Evolutionary conservation across 352 stramenopile species (phyloP), one percentile per base, ranked within the genome.

Genomic region (Globisporangium viniferum): DNA sequence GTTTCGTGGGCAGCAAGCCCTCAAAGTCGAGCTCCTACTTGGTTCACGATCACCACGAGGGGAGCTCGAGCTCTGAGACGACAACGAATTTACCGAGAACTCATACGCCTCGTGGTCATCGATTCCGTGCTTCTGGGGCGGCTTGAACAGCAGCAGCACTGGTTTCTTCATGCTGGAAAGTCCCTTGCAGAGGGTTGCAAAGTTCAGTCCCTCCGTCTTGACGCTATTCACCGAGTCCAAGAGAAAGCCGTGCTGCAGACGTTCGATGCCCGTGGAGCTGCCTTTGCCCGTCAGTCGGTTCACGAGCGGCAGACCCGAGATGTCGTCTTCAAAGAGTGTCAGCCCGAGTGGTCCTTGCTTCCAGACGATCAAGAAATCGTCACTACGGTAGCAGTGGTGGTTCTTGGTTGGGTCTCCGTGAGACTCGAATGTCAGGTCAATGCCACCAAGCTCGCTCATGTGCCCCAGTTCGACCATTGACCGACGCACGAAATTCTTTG

Each of bases 211-310:
- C 15, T 75, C 69, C 9, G 74, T 79, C 51, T 64, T 70, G 33
- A 68, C 35, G 6, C 80, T 79, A 49, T 92, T 91, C 35, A 92
- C 78, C 9, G 79, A 80, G 10, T 75, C 69, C 2, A 92, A 75
- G 18, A 78, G 59, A 61, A 73, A 82, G 3, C 82, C 84, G 36
- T 83, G 72, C 10, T 80, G 68, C 9, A 92, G 54, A 0, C 57
- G 63, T 12, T 83, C 76, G 20, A 92, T 69, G 8, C 78, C 77
- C 2, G 46, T 49, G 2, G 80, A 75, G 0, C 68, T 76, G 0
- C 84, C 82, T 64, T 87, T 88, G n/a, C 82, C 82, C n/a, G 84
- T 92, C 58, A 92, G 76, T 15, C 84, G 82, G 61, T 86, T 86
- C 61, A 92, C 80, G 9, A 82, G n/a, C 14, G 80, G 69, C 39